phyloP scores from a whole-genome alignment of 345 rosid species.

The Salix brachista region DNA sequence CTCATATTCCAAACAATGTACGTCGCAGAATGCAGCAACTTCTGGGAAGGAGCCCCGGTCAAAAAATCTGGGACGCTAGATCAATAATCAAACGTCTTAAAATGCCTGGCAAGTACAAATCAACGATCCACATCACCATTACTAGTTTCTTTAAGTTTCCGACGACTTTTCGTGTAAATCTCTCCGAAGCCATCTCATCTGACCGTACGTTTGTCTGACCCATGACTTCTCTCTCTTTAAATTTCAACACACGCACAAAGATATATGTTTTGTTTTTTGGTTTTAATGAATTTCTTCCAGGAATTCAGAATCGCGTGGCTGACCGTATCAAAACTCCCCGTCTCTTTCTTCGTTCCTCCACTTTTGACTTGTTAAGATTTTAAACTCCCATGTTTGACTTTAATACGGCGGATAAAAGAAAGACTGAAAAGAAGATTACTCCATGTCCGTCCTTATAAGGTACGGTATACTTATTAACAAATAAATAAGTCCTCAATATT shows the following conservation, averaged over 20 bases:
- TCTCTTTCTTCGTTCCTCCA: background rate
- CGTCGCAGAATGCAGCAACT: background rate
- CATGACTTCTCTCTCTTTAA: conserved; percentile 4
- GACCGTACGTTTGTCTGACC: conserved; percentile 18
- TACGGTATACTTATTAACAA: background rate
- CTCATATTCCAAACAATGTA: background rate
- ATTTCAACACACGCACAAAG: background rate
- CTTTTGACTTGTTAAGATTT: background rate
- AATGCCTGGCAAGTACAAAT: background rate
- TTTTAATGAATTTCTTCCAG: background rate
- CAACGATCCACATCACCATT: background rate
- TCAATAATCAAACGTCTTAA: background rate
- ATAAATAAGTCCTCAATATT: background rate
- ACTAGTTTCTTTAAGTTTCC: background rate
- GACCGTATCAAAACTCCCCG: background rate
- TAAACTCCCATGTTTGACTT: too few relatives aligned
- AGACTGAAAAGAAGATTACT: too few relatives aligned
- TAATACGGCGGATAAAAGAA: too few relatives aligned
- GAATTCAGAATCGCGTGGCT: conserved; percentile 14
- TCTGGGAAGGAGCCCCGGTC: background rate
- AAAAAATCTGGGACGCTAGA: background rate
- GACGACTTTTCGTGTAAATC: background rate
- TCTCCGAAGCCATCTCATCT: conserved; percentile 8
- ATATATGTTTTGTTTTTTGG: background rate
- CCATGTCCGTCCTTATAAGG: background rate